Percentiles rank a stretch among this genome's conserved stretches.
Conservation (phyloP, 2,329 filamentous ascomycete species). For the Fusarium illudens region DNA sequence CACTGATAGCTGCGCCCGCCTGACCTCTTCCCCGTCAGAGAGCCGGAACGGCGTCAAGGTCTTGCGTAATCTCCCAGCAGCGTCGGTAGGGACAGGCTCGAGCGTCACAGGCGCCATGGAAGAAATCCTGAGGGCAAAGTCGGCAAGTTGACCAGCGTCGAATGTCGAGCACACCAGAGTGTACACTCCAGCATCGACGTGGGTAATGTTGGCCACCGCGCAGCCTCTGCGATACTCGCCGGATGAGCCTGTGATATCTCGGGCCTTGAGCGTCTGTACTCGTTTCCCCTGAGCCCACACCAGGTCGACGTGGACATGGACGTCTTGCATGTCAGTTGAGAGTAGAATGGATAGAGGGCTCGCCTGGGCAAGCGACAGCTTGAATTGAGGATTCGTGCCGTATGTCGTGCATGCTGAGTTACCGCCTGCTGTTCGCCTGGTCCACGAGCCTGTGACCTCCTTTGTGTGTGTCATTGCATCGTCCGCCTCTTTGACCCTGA, state of each 20-base stretch:
- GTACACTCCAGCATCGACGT: conserved; percentile 77
- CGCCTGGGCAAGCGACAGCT: conserved; percentile 63
- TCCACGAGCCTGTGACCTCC: conserved; percentile 76
- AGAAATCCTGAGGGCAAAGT: conserved; percentile 79
- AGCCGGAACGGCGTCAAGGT: conserved; percentile 66
- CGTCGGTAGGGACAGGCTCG: conserved; percentile 72
- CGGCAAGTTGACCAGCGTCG: conserved; percentile 77
- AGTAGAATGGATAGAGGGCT: conserved; percentile 78
- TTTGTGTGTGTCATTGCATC: conserved; percentile 66
- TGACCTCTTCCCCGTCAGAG: conserved; percentile 49
- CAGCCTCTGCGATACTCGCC: conserved; percentile 89
- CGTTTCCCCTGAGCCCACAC: conserved; percentile 80
- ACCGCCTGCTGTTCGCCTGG: conserved; percentile 80
- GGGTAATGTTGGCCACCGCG: conserved; percentile 70
- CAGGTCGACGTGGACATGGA: conserved; percentile 85
- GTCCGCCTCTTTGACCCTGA: conserved; percentile 69
- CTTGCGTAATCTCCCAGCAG: conserved; percentile 75
- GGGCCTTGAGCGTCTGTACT: conserved; percentile 72
- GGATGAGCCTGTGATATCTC: conserved; percentile 83
- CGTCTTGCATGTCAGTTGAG: conserved; percentile 69
- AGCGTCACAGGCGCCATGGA: conserved; percentile 66
- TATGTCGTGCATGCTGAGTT: conserved; percentile 81
- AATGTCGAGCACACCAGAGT: conserved; percentile 93
- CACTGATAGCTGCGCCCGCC: conserved; percentile 52
- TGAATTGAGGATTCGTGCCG: conserved; percentile 88